Base-by-base conservation (phyloP, 2,329 filamentous ascomycete genomes). In the Lojkania enalia region DNA sequence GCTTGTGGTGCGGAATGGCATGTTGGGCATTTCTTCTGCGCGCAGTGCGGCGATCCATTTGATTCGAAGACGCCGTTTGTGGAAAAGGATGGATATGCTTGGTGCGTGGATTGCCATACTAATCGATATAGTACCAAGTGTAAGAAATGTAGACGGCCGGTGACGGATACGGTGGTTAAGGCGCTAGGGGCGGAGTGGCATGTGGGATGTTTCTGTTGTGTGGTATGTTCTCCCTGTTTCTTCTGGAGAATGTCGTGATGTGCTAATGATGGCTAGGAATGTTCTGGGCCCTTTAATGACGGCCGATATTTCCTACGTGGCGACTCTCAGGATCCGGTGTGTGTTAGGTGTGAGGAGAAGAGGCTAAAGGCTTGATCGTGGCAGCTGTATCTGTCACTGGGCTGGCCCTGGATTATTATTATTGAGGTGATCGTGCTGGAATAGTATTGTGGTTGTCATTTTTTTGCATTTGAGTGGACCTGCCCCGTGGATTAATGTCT, bases 1-100 rank as follows among this genome's bases (percentile, higher is more conserved):
- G 94, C 94, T 1, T 89, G 95, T 44, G 94, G 94, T 1, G 83
- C 86, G n/a, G 90, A 96, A 72, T 99, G 90, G 88, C 94, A 99
- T 69, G 88, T 88, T 41, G 94, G 94, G 0, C 94, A 99, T 73
- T 99, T 99, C 75, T 99, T 99, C 80, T 99, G 94, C 66, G 94
- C 94, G 31, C 90, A 99, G 77, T 99, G 94, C 67, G 94, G 94
- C 56, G 92, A 99, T 73, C 82, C 83, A 1, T 86, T 86, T 55
- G 77, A 80, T 51, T 71, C 75, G 0, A 69, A 66, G 3, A 85
- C 78, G 7, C 92, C 94, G 0, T 99, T 99, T 66, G 89, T 99
- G 43, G 94, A 99, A 68, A 96, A 96, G 72, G 92, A 97, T 57
- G 92, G 92, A 7, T 97, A 95, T 70, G 94, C 94, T 4, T 99